A percentile compares a stretch with the other conserved stretches of the same genome.
Evolutionary conservation across 2,329 filamentous ascomycete species (phyloP).

Genomic region (Pseudodiploospora longispora): DNA sequence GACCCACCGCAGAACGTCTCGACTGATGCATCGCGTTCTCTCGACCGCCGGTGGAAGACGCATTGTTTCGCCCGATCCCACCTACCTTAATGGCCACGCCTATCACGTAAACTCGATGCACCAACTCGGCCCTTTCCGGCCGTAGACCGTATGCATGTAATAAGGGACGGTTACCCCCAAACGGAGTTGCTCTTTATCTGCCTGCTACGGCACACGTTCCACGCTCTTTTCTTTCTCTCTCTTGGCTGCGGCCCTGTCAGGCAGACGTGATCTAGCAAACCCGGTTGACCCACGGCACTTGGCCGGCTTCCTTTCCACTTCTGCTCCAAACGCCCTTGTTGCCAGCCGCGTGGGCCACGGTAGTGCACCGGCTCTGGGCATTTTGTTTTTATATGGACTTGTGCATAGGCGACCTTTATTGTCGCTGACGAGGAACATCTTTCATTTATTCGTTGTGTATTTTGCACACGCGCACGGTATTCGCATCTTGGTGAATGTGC

Average conservation of each 20-base stretch:
- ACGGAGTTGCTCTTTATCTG: conserved; percentile 2
- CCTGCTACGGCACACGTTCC: background rate
- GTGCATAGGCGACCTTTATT: conserved; percentile 5
- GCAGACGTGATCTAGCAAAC: background rate
- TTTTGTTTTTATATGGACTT: conserved; percentile 5
- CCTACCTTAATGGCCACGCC: background rate
- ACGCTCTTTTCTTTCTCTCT: too few species aligned
- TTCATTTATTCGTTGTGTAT: conserved; percentile 7
- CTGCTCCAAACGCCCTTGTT: conserved; percentile 4
- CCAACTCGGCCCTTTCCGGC: conserved; percentile 9
- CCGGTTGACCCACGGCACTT: conserved; percentile 4
- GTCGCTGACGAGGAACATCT: conserved; percentile 9
- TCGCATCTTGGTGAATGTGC: conserved; percentile 10
- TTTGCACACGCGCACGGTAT: conserved; percentile 8
- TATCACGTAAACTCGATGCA: conserved; percentile 5
- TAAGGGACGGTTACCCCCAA: conserved; percentile 3
- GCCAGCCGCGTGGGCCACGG: conserved; percentile 1
- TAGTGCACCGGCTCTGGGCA: background rate
- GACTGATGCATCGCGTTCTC: background rate
- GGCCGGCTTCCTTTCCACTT: conserved; percentile 1
- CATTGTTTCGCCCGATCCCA: conserved; percentile 2
- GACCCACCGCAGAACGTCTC: background rate
- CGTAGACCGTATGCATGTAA: conserved; percentile 8
- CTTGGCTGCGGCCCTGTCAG: too few species aligned
- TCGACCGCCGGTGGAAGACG: conserved; percentile 3